phyloP scores from a whole-genome alignment of 192 early-diverging fungal species.

The Coemansia sp. region DNA sequence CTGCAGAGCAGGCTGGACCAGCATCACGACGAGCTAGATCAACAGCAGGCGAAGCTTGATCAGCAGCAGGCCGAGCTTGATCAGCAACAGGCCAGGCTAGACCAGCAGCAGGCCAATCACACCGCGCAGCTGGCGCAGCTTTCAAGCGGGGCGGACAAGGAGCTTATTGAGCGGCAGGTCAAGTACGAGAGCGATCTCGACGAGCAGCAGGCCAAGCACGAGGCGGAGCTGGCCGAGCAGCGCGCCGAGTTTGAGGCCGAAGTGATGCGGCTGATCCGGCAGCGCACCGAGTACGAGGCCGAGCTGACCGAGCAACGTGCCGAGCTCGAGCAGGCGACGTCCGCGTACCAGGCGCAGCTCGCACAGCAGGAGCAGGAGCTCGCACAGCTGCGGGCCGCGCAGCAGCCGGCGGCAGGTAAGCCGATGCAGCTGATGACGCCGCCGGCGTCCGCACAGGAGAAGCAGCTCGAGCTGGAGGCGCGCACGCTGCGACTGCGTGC shows the following conservation, averaged over 20 bases:
- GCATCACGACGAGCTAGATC: neutral
- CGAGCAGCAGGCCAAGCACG: neutral
- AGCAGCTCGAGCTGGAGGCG: neutral
- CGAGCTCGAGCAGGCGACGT: neutral
- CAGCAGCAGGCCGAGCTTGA: neutral
- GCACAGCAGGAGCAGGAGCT: neutral
- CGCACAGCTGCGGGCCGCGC: too few relatives aligned
- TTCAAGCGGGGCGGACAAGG: neutral
- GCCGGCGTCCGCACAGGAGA: constrained; percentile 30
- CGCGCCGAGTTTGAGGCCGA: constrained; percentile 1
- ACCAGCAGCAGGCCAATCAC: neutral
- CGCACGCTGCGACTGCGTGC: constrained; percentile 11
- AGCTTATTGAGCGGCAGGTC: neutral
- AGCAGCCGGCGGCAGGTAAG: too few relatives aligned
- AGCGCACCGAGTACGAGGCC: constrained; percentile 3
- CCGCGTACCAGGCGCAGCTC: neutral
- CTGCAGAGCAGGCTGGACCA: neutral
- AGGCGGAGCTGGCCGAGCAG: neutral
- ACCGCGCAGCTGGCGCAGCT: neutral
- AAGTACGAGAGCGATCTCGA: too few relatives aligned
- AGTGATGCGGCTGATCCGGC: neutral
- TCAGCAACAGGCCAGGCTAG: neutral
- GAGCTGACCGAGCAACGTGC: constrained; percentile 4
- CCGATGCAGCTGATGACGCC: constrained; percentile 29
- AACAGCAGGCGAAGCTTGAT: neutral